Evolutionary conservation across 1,284 basidiomycete genomes (phyloP).

Genomic region (Butyriboletus appendiculatus): DNA sequence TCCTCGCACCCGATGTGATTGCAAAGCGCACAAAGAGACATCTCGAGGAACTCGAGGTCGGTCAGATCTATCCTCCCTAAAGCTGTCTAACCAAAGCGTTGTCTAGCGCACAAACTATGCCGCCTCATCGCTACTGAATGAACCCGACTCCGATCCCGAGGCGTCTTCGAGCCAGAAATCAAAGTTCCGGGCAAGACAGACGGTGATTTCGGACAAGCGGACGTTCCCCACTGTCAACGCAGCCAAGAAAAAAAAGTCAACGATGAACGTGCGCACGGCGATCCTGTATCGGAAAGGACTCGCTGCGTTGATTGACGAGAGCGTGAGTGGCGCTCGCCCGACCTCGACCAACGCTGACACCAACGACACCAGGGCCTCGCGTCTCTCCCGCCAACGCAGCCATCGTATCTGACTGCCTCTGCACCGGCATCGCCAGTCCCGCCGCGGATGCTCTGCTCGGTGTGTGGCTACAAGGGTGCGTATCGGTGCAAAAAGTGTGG

Average conservation of each 20-base stretch:
- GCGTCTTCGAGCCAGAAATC: constrained; percentile 31
- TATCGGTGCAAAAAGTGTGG: constrained; percentile 63
- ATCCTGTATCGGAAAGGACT: constrained; percentile 80
- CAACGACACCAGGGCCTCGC: constrained; percentile 52
- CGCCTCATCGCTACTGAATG: constrained; percentile 46
- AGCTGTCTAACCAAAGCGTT: constrained; percentile 4
- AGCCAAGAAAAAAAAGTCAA: constrained; percentile 71
- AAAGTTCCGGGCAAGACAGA: constrained; percentile 69
- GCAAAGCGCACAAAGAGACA: constrained; percentile 73
- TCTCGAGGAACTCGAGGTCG: constrained; percentile 80
- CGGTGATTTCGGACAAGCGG: constrained; percentile 70
- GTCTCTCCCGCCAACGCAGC: constrained; percentile 48
- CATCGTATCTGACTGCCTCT: constrained; percentile 59
- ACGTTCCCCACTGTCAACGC: constrained; percentile 37
- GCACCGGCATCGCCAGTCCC: constrained; percentile 50
- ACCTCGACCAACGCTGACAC: not conserved
- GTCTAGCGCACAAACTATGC: constrained; percentile 75
- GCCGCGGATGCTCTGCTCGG: constrained; percentile 58
- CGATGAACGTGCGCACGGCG: constrained; percentile 74
- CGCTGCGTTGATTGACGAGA: constrained; percentile 71
- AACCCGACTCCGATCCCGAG: constrained; percentile 45
- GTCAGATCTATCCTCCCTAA: not conserved
- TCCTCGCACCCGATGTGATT: constrained; percentile 62
- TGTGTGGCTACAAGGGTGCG: constrained; percentile 68
- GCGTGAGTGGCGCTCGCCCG: constrained; percentile 48